A percentile compares a stretch with the other conserved stretches of the same genome.
phyloP scores from a whole-genome alignment of 1,139 yeast genomes.

The Suhomyces choctaworum region DNA sequence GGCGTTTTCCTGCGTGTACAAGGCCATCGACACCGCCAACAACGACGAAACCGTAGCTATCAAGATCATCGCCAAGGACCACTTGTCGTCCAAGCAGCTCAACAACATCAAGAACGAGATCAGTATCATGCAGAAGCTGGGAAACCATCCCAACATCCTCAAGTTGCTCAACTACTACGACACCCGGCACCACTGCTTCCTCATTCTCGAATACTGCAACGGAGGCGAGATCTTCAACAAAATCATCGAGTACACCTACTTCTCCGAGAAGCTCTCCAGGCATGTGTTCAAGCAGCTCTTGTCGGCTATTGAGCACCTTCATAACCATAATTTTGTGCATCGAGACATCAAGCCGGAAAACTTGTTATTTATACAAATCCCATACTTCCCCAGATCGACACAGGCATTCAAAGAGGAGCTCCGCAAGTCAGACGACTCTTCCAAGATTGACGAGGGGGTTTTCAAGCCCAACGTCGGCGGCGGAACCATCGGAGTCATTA shows the following conservation, averaged over 20 bases:
- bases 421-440: slow-evolving; percentile 73
- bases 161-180: slow-evolving; percentile 65
- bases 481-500: slow-evolving; percentile 84
- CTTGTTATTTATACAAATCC: slow-evolving; percentile 59
- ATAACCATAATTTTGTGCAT: slow-evolving; percentile 86
- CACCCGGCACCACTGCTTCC: slow-evolving; percentile 61
- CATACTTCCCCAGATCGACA: slow-evolving; percentile 44
- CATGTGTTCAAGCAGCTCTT: slow-evolving; percentile 87
- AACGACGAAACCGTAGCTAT: slow-evolving; percentile 67
- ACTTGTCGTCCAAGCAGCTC: slow-evolving; percentile 51
- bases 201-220: slow-evolving; percentile 78
- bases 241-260: slow-evolving; percentile 87
- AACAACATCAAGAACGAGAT: slow-evolving; percentile 78
- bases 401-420: slow-evolving; percentile 44
- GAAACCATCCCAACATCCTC: slow-evolving; percentile 70
- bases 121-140: slow-evolving; percentile 70
- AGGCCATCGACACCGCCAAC: slow-evolving; percentile 52
- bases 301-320: slow-evolving; percentile 77
- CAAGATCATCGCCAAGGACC: slow-evolving; percentile 76
- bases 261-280: slow-evolving; percentile 79
- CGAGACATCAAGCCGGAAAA: slow-evolving; percentile 96
- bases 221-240: slow-evolving; percentile 97
- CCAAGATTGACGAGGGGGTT: slow-evolving; percentile 84
- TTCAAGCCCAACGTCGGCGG: slow-evolving; percentile 80
- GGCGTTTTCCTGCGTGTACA: slow-evolving; percentile 85